phyloP scores from a whole-genome alignment of 805 yeast species.

The Wickerhamomyces xylosicus region DNA sequence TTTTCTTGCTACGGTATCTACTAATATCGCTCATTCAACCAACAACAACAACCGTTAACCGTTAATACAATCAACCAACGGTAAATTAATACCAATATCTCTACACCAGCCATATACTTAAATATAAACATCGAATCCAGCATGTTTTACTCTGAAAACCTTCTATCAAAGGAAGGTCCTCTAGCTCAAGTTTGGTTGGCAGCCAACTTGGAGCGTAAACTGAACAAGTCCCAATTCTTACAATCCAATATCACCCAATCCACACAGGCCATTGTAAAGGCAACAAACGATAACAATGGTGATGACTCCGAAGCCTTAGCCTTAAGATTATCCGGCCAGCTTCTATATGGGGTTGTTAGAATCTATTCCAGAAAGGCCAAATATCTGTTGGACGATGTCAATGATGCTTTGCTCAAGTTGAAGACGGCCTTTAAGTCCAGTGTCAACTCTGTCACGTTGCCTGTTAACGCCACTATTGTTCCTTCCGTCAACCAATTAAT shows the following conservation, averaged over 20 bases:
- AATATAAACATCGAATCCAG: no score
- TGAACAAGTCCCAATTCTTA: constrained; percentile 61
- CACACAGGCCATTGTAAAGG: constrained; percentile 49
- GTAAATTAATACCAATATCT: neutral
- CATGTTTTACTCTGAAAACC: constrained; percentile 43
- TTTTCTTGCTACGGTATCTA: no score
- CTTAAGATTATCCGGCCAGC: constrained; percentile 73
- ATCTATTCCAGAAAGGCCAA: constrained; percentile 82
- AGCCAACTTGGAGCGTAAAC: constrained; percentile 73
- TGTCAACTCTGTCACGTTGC: constrained; percentile 39
- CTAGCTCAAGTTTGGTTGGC: constrained; percentile 90
- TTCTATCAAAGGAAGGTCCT: constrained; percentile 67
- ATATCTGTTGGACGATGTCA: constrained; percentile 73
- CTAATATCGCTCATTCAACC: no score
- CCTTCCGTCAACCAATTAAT: constrained; percentile 49
- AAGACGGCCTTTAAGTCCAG: constrained; percentile 51
- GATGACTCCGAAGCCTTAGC: constrained; percentile 49
- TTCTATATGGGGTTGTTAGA: constrained; percentile 76
- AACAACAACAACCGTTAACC: no score
- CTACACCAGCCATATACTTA: no score
- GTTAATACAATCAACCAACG: no score
- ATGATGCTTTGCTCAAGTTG: constrained; percentile 61
- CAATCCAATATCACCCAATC: constrained; percentile 64
- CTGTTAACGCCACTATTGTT: constrained; percentile 50
- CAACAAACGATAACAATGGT: constrained; percentile 20